Conservation (phyloP, 768 basidiomycete genomes). For the Tulasnella sp. region DNA sequence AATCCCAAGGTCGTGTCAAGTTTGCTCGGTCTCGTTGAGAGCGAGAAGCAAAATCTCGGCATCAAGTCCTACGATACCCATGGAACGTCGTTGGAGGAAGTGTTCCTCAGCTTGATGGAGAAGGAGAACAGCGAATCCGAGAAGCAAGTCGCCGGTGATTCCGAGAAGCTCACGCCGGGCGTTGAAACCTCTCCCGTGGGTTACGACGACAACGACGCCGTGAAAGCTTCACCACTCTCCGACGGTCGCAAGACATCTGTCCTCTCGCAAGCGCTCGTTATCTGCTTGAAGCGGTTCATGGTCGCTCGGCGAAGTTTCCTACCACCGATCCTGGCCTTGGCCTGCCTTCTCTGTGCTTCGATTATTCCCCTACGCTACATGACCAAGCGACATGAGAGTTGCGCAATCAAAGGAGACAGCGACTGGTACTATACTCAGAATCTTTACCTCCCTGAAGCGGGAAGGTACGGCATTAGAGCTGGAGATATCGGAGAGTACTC, state of each 20-base stretch:
- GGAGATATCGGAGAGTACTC: neutral
- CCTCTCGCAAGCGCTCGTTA: slow-evolving; percentile 62
- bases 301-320: slow-evolving; percentile 68
- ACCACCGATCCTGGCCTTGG: slow-evolving; percentile 53
- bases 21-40: slow-evolving; percentile 55
- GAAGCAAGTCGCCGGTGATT: slow-evolving; percentile 36
- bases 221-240: slow-evolving; percentile 12
- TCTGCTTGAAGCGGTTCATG: slow-evolving; percentile 66
- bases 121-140: slow-evolving; percentile 36
- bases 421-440: slow-evolving; percentile 41
- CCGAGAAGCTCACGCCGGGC: slow-evolving; percentile 9
- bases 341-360: slow-evolving; percentile 56
- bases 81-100: slow-evolving; percentile 75
- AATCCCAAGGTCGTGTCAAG: slow-evolving; percentile 53
- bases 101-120: slow-evolving; percentile 70
- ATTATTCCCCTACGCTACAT: slow-evolving; percentile 68
- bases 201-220: neutral
- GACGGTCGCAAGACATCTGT: slow-evolving; percentile 53
- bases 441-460: slow-evolving; percentile 50
- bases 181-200: slow-evolving; percentile 3
- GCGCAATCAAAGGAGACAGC: slow-evolving; percentile 43
- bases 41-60: slow-evolving; percentile 33
- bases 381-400: slow-evolving; percentile 49
- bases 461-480: too few species aligned
- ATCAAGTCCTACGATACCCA: slow-evolving; percentile 61